A percentile compares a stretch with the other conserved stretches of the same genome.
Evolutionary conservation across 1,284 basidiomycete genomes (phyloP).

Genomic region (Naganishia sp.): DNA sequence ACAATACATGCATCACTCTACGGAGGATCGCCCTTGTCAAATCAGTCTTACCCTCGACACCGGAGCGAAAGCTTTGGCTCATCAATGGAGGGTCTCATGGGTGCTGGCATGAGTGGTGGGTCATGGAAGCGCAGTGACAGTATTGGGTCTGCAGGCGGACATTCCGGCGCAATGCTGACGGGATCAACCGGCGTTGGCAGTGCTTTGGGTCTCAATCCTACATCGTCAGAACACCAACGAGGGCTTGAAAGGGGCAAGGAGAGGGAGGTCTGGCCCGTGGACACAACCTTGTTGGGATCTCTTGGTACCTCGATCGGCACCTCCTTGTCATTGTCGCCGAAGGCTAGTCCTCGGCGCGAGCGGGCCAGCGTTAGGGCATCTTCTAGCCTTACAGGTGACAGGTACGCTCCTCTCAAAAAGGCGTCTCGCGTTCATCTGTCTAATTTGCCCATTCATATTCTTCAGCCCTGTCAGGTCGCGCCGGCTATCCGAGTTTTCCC

Average conservation of each 20-base stretch:
- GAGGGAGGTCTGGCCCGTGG: constrained; percentile 14
- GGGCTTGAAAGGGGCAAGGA: constrained; percentile 7
- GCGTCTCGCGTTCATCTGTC: background rate
- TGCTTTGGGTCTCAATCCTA: constrained; percentile 8
- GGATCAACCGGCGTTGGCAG: background rate
- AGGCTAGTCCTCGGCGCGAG: constrained; percentile 13
- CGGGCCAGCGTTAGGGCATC: constrained; percentile 9
- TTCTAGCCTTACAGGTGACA: constrained; percentile 12
- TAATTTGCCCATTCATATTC: background rate
- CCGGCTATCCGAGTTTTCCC: constrained; percentile 19
- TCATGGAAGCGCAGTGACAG: constrained; percentile 21
- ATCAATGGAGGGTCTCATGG: constrained; percentile 14
- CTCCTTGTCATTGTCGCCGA: constrained; percentile 8
- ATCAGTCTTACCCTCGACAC: constrained; percentile 17
- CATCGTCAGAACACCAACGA: constrained; percentile 1
- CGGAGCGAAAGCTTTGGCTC: constrained; percentile 23
- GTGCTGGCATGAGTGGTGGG: background rate
- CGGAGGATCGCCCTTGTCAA: constrained; percentile 19
- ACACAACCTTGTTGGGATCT: background rate
- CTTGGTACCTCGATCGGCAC: constrained; percentile 4
- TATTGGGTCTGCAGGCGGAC: constrained; percentile 3
- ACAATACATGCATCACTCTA: constrained; percentile 3
- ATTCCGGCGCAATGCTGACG: background rate
- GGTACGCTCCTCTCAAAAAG: constrained; percentile 15
- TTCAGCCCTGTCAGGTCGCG: constrained; percentile 1